Evolutionary conservation across 164 flowering plant species (phyloP), one percentile per base, ranked within the genome.

Genomic region (Kingdonia uniflora): DNA sequence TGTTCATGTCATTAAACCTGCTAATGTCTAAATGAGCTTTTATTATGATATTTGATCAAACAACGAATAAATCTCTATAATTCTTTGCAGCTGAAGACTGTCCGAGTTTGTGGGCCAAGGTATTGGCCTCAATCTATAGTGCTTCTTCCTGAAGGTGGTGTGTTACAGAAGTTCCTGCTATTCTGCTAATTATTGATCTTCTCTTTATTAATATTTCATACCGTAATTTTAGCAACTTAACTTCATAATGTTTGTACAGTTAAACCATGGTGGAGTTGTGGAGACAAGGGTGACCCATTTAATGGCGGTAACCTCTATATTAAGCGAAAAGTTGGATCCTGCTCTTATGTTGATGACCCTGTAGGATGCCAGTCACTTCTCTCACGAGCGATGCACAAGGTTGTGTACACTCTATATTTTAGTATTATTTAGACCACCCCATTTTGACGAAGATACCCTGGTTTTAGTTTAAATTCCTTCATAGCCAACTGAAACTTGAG

Each of bases 331-430:
- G 89, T 88, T 39, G 99, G 96, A 62, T 82, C 95, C 1, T 92
- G 95, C 72, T 88, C 99, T 5, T 88, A 92, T 67, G 80, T 80
- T 33, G 99, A 88, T 72, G 99, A 88, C 58, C 99, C 99, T 25
- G 59, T 82, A 21, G 97, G 99, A 45, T 77, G 97, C 58, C 99
- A 86, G 64, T 92, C 99, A 16, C 72, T 92, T 57, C 65, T 92
- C 25, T 92, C 99, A 64, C 79, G 91, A 48, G 91, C 88, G 51
- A 86, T 88, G 82, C 91, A 92, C 74, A 92, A 92, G 95, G 99
- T 92, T 58, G 44, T 52, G 6, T 19, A 57, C 19, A 14, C 21
- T 17, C n/a, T 59, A 6, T 42, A 14, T 20, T 42, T 22, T 42
- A 47, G 15, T 40, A n/a, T n/a, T n/a, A n/a, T n/a, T n/a, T n/a